These are phyloP conservation scores for Casuarina glauca DNA, from an alignment of 306 rosid genomes.

Conservation along the genomic window DNA sequence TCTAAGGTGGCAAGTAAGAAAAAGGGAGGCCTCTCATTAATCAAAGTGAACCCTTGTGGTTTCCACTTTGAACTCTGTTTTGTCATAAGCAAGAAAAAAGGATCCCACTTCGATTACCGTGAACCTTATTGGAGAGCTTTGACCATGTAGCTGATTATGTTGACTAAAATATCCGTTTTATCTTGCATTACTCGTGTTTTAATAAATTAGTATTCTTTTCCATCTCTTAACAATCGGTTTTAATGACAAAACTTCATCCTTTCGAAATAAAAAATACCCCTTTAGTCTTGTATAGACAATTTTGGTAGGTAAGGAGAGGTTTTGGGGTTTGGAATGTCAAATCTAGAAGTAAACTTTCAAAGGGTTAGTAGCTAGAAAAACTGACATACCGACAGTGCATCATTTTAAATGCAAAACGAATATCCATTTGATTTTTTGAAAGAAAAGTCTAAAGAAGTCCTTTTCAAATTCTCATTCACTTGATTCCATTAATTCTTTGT, in stretches of 20 bases:
- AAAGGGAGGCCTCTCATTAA: conserved; percentile 20
- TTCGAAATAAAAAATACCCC: no score
- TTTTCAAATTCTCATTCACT: neutral
- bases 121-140: conserved; percentile 25
- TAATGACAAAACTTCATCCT: no score
- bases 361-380: no score
- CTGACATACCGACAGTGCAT: neutral
- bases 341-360: no score
- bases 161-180: neutral
- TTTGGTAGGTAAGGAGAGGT: no score
- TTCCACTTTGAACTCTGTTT: conserved; percentile 30
- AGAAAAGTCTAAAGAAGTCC: neutral
- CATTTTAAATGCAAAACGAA: neutral
- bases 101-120: no score
- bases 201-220: no score
- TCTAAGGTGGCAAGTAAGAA: conserved; percentile 20
- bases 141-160: conserved; percentile 19
- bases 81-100: no score
- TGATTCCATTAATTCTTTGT: neutral
- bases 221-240: no score
- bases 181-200: neutral
- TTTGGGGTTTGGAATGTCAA: no score
- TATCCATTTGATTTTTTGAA: neutral
- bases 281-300: no score
- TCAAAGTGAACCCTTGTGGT: conserved; percentile 22